Base-by-base conservation (phyloP, 768 basidiomycete species). In the Plicaturopsis crispa region DNA sequence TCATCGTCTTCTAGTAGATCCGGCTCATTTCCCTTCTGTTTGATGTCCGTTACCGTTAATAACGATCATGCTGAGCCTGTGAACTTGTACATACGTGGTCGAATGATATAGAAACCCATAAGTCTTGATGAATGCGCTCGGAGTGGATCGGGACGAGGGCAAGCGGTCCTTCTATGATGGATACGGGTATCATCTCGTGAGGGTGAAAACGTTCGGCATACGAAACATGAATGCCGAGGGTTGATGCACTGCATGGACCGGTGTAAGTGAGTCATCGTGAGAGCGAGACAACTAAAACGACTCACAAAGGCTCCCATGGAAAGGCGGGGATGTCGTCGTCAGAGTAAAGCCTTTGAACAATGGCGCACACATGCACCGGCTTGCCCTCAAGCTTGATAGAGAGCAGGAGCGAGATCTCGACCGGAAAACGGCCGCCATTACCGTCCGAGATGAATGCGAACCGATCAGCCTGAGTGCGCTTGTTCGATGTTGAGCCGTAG, bases 241-340 rank as follows among this genome's bases (percentile, higher is more conserved):
- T 39, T 1, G 39, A 26, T 4, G 53, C 38, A 35, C 53, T 56
- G 31, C 6, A 26, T 37, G 31, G 28, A 24, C 26, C 6, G 21
- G 31, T 39, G n/a, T 14, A 17, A 24, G 22, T 26, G 2, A 6
- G 19, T n/a, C 24, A n/a, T n/a, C n/a, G n/a, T n/a, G n/a, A n/a
- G n/a, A n/a, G n/a, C n/a, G n/a, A n/a, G n/a, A n/a, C n/a, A n/a
- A n/a, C n/a, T n/a, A n/a, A n/a, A n/a, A n/a, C n/a, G 22, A 21
- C 46, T 4, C 41, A 55, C 54, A 46, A 44, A 5, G 46, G 20
- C 32, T 52, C 43, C 52, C 52, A 53, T 22, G 54, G 54, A 24
- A 55, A 36, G 3, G 13, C 10, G 4, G 54, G 48, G 23, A 56
- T 40, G 5, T 40, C 17, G 14, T 42, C 33, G 28, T 47, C 48